These are phyloP conservation scores for Coemansia sp. DNA, from an alignment of 192 early-diverging fungal species.

Conservation along the genomic window DNA sequence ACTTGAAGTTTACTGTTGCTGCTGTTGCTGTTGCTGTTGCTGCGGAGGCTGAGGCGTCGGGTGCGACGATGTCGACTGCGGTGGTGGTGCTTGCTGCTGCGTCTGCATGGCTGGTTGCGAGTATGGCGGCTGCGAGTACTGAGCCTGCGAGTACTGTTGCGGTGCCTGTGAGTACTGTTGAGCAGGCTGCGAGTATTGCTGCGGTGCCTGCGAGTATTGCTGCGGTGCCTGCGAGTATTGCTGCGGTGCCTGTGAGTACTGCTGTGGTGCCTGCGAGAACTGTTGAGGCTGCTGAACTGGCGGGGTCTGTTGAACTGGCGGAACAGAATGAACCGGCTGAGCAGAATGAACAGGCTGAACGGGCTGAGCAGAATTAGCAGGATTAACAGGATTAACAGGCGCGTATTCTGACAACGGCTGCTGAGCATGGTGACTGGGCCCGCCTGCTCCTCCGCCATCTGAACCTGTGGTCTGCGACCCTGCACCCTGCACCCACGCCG, in stretches of 20 bases:
- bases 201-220: neutral
- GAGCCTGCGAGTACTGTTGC: neutral
- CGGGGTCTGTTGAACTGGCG: neutral
- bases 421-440: constrained; percentile 2
- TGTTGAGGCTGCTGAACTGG: neutral
- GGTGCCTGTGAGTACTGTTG: constrained; percentile 6
- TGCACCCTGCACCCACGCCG: constrained; percentile 43
- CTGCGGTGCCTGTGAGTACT: constrained; percentile 6
- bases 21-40: constrained; percentile 13
- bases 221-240: neutral
- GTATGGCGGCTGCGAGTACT: constrained; percentile 19
- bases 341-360: neutral
- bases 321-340: neutral
- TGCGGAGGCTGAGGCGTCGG: neutral
- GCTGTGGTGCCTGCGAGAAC: neutral
- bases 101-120: constrained; percentile 13
- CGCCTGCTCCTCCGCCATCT: constrained; percentile 26
- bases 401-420: neutral
- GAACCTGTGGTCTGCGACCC: constrained; percentile 37
- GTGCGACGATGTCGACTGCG: constrained; percentile 13
- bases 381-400: no score
- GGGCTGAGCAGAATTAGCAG: neutral
- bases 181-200: constrained; percentile 4
- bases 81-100: constrained; percentile 3
- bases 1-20: neutral